These are phyloP conservation scores for Streptanthus diversifolius DNA, from an alignment of 345 rosid species.

Conservation along the genomic window DNA sequence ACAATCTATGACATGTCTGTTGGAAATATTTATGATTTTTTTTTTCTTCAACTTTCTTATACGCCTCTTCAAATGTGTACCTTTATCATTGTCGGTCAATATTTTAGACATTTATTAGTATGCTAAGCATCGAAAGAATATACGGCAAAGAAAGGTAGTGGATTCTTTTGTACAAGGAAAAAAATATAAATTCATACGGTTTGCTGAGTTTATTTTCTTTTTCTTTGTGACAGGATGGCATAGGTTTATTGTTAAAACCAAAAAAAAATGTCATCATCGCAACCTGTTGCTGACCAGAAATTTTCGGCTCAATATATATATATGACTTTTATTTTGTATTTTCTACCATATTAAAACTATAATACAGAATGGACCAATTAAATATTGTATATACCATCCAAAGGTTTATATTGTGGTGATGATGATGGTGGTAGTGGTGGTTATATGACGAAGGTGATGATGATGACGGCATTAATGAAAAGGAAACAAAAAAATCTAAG, in stretches of 20 bases:
- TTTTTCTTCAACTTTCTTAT: not conserved
- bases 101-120: not conserved
- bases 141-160: not conserved
- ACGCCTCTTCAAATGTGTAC: not conserved
- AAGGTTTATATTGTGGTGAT: conserved; percentile 2
- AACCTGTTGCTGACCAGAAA: conserved; percentile 18
- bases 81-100: not conserved
- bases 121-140: not conserved
- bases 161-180: not conserved
- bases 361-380: conserved; percentile 24
- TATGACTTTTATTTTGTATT: not conserved
- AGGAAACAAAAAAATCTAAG: conserved; percentile 16
- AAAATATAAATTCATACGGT: not conserved
- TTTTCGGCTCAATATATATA: conserved; percentile 13
- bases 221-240: conserved; percentile 15
- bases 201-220: not conserved
- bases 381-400: conserved; percentile 12
- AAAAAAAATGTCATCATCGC: conserved; percentile 3
- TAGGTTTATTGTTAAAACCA: not conserved
- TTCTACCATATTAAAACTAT: not conserved
- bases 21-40: not conserved
- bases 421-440: conserved; percentile 11
- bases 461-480: conserved; percentile 29
- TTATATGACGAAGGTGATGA: conserved; percentile 27
- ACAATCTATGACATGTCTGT: not conserved